Evolutionary conservation across 2,329 filamentous ascomycete genomes (phyloP), one percentile per base, ranked within the genome.

Genomic region (Incumbomyces delicatus): DNA sequence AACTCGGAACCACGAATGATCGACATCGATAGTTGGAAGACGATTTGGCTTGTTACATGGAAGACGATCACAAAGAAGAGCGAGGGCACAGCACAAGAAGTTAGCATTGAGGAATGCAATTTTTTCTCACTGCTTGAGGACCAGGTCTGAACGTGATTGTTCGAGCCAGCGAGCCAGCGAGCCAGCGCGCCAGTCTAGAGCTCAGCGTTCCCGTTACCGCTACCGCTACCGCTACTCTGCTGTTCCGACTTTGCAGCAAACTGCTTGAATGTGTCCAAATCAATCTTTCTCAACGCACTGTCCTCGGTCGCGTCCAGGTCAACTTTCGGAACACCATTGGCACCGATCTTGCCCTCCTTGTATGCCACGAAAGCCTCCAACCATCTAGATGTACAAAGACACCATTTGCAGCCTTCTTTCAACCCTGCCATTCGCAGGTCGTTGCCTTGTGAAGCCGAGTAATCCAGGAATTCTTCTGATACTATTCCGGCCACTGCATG

Each of bases 381-480:
- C 76, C 76, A 81, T 40, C 77, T 62, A 11, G 63, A 66, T 2
- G 77, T 78, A 56, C 79, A 82, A 4, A 82, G 63, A 61, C 78
- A 83, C 77, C 78, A 82, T 60, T 75, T 77, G 56, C 77, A 80
- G 6, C 79, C 78, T 7, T 66, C 73, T 16, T 66, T 74, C 46
- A 81, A 66, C 2, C 78, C 78, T 27, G 70, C 69, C 2, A 60
- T 55, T n/a, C 77, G 70, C 32, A 83, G 66, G 56, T 82, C 75
- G 56, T 82, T 82, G 33, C 78, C 78, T 33, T 72, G 69, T 4
- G 69, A 66, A 17, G 78, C 77, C 27, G 71, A 72, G 64, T 76
- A 81, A 58, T 81, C 75, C 31, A 82, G 73, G 59, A 82, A 82
- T 55, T 77, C 73, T 49, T 79, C 71, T 6, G 75, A 77, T 1